Base-by-base conservation (phyloP, 2,329 filamentous ascomycete species). In the Penicillium sp. region DNA sequence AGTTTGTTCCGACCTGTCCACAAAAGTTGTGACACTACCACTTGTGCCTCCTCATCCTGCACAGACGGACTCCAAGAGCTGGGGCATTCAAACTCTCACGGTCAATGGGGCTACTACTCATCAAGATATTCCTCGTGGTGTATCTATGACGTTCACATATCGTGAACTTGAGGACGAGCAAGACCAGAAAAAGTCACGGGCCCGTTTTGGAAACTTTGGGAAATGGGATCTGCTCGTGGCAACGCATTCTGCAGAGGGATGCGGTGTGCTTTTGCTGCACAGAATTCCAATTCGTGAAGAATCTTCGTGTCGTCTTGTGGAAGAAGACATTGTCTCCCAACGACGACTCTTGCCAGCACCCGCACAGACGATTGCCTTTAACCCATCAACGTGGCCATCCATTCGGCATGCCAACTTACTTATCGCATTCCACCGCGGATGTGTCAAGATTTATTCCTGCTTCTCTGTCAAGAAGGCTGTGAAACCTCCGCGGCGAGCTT, bases 401-500 rank as follows among this genome's bases (percentile, higher is more conserved):
- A 67, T 71, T 26, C 77, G 80, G 11, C 81, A 84, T 65, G 78
- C 80, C 0, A 78, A 79, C 41, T 67, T 86, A 10, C 73, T 87
- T 8, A 71, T 86, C 7, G 75, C 78, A 1, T 82, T 85, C 52
- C 67, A 75, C 1, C 76, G 73, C n/a, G 83, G 84, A 6, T 76
- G 74, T 39, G 80, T 83, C 27, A 82, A 83, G 49, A 73, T 86
- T 13, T 84, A 83, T 62, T 80, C 84, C 49, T 80, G 79, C 26
- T 77, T 83, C 30, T 72, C 78, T 18, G 36, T 56, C 14, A 65
- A 59, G 19, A 70, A 66, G 39, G 52, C 58, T 14, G 60, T 60
- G 7, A 70, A 62, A 43, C 43, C 64, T 14, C 54, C 58, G 7
- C 63, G 69, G 6, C 67, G 70, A 18, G 61, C 66, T 4, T 68